Percentiles rank a stretch among this genome's conserved stretches.
phyloP scores from a whole-genome alignment of 345 rosid genomes.

The Brassica carinata region DNA sequence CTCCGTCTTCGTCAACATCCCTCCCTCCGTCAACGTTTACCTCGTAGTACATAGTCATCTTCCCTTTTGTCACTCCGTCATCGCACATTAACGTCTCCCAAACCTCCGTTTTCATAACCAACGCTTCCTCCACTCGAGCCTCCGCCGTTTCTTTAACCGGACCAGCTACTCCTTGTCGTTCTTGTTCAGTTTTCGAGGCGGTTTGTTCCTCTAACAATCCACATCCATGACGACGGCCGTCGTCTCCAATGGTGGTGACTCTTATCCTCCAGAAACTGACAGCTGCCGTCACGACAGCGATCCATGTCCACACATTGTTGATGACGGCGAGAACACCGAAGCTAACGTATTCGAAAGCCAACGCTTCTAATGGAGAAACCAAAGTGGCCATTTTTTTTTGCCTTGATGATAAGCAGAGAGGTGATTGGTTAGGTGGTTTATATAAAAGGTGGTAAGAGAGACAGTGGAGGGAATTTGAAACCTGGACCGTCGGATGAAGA shows the following conservation, averaged over 20 bases:
- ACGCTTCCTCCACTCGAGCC: constrained; percentile 3
- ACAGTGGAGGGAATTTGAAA: background rate
- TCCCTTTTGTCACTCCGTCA: constrained; percentile 38
- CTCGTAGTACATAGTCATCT: constrained; percentile 30
- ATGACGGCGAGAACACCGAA: constrained; percentile 10
- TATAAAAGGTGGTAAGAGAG: background rate
- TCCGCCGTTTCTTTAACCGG: background rate
- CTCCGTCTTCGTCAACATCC: constrained; percentile 11
- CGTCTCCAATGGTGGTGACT: background rate
- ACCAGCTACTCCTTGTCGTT: constrained; percentile 1
- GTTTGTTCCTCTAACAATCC: background rate
- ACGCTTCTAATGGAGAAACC: constrained; percentile 40
- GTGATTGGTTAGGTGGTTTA: background rate
- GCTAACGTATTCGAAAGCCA: constrained; percentile 25
- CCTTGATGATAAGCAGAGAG: background rate
- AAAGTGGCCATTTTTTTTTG: constrained; percentile 6
- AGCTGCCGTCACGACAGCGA: constrained; percentile 45
- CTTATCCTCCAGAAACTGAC: constrained; percentile 45
- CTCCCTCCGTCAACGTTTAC: constrained; percentile 27
- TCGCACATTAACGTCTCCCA: constrained; percentile 14
- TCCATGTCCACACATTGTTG: constrained; percentile 43
- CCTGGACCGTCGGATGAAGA: background rate
- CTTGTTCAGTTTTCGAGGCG: background rate
- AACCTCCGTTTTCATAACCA: background rate
- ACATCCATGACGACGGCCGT: background rate